These are phyloP conservation scores for Neospermospora avenae DNA, from an alignment of 2,329 filamentous ascomycete genomes.

Conservation along the genomic window DNA sequence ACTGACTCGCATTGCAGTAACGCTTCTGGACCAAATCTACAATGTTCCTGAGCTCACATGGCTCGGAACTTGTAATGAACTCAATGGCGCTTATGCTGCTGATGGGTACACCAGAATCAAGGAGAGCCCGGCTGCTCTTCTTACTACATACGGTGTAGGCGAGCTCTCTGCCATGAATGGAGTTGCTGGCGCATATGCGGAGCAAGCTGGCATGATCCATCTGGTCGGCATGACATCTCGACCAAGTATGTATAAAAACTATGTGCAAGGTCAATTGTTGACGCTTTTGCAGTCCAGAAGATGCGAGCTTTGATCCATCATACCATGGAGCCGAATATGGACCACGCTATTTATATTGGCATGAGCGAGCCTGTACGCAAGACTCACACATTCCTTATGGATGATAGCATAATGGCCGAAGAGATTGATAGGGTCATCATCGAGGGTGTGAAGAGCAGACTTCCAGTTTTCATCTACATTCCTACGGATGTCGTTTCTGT, in stretches of 20 bases:
- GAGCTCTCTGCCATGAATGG: slow-evolving; percentile 58
- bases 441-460: slow-evolving; percentile 49
- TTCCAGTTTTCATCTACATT: slow-evolving; percentile 55
- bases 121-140: slow-evolving; percentile 42
- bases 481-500: slow-evolving; percentile 50
- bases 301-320: slow-evolving; percentile 47
- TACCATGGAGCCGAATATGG: slow-evolving; percentile 54
- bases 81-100: slow-evolving; percentile 44
- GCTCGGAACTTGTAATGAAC: slow-evolving; percentile 37
- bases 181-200: slow-evolving; percentile 55
- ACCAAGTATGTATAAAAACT: slow-evolving; percentile 15
- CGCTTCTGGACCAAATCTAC: slow-evolving; percentile 61
- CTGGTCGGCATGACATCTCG: slow-evolving; percentile 46
- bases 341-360: slow-evolving; percentile 49
- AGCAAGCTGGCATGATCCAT: slow-evolving; percentile 54
- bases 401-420: slow-evolving; percentile 58
- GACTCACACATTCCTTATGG: slow-evolving; percentile 39
- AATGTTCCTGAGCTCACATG: slow-evolving; percentile 41
- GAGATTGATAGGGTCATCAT: slow-evolving; percentile 50
- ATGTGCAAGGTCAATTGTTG: neutral
- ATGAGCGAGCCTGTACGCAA: slow-evolving; percentile 42
- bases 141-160: slow-evolving; percentile 51
- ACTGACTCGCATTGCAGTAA: slow-evolving; percentile 36
- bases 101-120: slow-evolving; percentile 51
- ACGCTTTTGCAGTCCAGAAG: slow-evolving; percentile 38